These are phyloP conservation scores for Hammondia hammondi DNA, from an alignment of 169 alveolate genomes.

Conservation along the genomic window DNA sequence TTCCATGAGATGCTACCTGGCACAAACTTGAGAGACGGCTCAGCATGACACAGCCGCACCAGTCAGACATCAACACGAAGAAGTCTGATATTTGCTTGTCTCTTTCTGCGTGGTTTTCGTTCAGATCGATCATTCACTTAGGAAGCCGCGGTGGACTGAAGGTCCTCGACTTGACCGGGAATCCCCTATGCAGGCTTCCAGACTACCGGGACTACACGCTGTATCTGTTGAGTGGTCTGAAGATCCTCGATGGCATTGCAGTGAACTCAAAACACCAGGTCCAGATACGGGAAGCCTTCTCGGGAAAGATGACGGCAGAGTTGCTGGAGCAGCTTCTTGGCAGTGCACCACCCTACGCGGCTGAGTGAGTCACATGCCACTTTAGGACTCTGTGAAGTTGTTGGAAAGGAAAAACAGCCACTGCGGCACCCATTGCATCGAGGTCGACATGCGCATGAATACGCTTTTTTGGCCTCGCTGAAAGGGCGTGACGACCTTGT, in stretches of 20 bases:
- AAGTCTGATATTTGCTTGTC: background rate
- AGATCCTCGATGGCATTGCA: slow-evolving; percentile 58
- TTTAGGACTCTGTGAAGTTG: background rate
- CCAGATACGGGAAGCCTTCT: slow-evolving; percentile 42
- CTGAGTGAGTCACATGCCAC: background rate
- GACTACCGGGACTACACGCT: slow-evolving; percentile 64
- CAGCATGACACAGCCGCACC: no score
- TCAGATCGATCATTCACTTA: slow-evolving; percentile 54
- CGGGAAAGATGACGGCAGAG: slow-evolving; percentile 66
- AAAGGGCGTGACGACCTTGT: no score
- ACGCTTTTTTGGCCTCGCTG: no score
- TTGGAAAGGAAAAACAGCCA: background rate
- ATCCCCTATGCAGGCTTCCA: slow-evolving; percentile 44
- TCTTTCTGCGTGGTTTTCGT: background rate
- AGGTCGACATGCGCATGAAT: no score
- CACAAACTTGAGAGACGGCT: no score
- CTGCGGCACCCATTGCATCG: no score
- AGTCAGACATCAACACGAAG: no score
- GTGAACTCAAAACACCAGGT: slow-evolving; percentile 34
- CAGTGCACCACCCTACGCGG: slow-evolving; percentile 53
- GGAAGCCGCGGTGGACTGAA: slow-evolving; percentile 48
- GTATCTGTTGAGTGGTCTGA: slow-evolving; percentile 43
- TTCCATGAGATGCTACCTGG: no score
- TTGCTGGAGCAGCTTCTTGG: slow-evolving; percentile 63
- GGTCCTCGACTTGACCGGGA: slow-evolving; percentile 58